Evolutionary conservation across 305 asterid species (phyloP), one percentile per base, ranked within the genome.

Genomic region (Plantago coronopus): DNA sequence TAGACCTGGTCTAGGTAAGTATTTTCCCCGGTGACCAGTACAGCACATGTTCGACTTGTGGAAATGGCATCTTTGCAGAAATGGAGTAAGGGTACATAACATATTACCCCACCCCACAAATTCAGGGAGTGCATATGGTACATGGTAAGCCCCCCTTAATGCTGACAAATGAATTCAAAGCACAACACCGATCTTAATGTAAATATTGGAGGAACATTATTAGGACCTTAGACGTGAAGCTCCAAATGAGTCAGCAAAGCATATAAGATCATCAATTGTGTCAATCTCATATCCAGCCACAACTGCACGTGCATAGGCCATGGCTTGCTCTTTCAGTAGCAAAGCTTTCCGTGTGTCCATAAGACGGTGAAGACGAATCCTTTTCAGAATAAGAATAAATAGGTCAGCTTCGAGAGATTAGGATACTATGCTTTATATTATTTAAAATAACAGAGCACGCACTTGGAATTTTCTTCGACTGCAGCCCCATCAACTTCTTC

Each of bases 291-390:
- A 89, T 60, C 95, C 96, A 6, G 91, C 96, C 69, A 87, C 96
- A 19, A 85, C 85, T 34, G 96, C 96, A 65, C 96, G 86, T 10
- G 95, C 95, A 73, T 80, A 86, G 54, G 94, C 95, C 96, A 89
- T 86, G 68, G 95, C 95, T 72, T 89, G 94, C 71, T 89, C 95
- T 78, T 89, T 89, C 74, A 68, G 76, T 27, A 89, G 94, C 61
- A 86, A 56, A 43, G 86, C 88, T 66, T 84, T 89, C 18, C 95
- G 91, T 71, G 95, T 76, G 63, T 81, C 90, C 81, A 89, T 71
- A 55, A 82, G 72, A 12, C 84, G 84, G 71, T 84, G 91, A 43
- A 89, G 89, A 47, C 74, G 86, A 68, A 71, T 34, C 85, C 95
- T 88, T 43, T 53, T 20, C 63, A 70, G 38, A 50, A 69, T 48